phyloP scores from a whole-genome alignment of 83 land plant genomes.

The Picea mariana region DNA sequence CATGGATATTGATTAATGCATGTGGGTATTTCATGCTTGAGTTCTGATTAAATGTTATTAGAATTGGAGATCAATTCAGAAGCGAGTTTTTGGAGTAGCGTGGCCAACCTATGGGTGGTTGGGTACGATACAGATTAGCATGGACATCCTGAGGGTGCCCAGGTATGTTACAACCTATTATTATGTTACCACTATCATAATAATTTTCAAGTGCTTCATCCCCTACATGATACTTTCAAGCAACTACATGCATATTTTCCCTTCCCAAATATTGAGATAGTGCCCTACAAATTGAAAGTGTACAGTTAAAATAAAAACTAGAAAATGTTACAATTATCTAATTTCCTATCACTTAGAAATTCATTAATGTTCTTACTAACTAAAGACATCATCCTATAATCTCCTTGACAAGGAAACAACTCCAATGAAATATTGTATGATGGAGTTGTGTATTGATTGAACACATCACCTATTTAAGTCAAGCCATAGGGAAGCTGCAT shows the following conservation, averaged over 20 bases:
- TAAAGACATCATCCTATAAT: slow-evolving; percentile 54
- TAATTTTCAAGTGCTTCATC: slow-evolving; percentile 52
- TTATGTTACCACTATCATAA: slow-evolving; percentile 33
- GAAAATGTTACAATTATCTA: too few species aligned
- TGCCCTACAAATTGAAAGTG: slow-evolving; percentile 28
- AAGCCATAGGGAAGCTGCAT: slow-evolving; percentile 44
- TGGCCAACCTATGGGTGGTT: too few species aligned
- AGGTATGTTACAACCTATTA: neutral
- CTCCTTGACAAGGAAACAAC: slow-evolving; percentile 57
- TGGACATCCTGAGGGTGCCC: too few species aligned
- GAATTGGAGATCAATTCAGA: too few species aligned
- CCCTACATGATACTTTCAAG: slow-evolving; percentile 56
- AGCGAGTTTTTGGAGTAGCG: too few species aligned
- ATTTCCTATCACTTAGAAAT: too few species aligned
- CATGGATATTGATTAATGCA: too few species aligned
- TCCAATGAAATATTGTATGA: slow-evolving; percentile 53
- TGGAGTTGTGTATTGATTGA: slow-evolving; percentile 17
- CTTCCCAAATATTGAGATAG: slow-evolving; percentile 57
- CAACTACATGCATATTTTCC: slow-evolving; percentile 62
- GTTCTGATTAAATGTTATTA: too few species aligned
- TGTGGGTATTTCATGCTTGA: too few species aligned
- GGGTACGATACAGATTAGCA: too few species aligned
- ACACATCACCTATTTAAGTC: slow-evolving; percentile 1
- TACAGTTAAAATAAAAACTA: too few species aligned
- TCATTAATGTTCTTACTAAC: slow-evolving; percentile 32